Evolutionary conservation across 345 rosid species (phyloP), one percentile per base, ranked within the genome.

Genomic region (Dipteronia sinensis): DNA sequence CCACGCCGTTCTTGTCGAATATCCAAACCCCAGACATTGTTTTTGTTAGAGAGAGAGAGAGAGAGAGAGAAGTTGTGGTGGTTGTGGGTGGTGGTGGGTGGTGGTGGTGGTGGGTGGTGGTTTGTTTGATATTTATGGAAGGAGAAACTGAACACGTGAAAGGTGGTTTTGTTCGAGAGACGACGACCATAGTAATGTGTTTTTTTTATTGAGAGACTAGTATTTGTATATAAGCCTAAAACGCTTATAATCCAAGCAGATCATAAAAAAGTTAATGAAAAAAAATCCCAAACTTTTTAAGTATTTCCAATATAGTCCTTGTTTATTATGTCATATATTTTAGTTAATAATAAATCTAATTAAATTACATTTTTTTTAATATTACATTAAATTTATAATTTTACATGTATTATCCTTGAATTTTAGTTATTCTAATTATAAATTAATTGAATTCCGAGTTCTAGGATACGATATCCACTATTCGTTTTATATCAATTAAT

Each of bases 11-110:
- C 83, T 84, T 85, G 90, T 88, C 85, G 68, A 90, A 90, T 44
- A 90, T 74, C 94, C 94, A 90, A 13, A 90, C 94, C 38, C 94
- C 94, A 0, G 94, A 88, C 92, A 90, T 87, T 20, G 47, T 29
- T 8, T 68, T 12, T 20, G 29, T 34, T 34, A 23, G 12, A 23
- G 71, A 4, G 25, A 20, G 56, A n/a, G 58, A 27, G 64, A 19
- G 65, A 1, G 69, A 12, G 58, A 4, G 38, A 34, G 38, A 34
- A 34, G 38, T 34, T 34, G 38, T 5, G 6, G 38, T 34, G 38
- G 38, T 1, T 7, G 27, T 42, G 19, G 23, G 7, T 10, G 13
- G 23, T 56, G 27, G 53, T 40, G 23, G 7, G 23, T 56, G 62
- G 23, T 56, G 7, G 23, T 19, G 20, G 63, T 6, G 7, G 25